Base-by-base conservation (phyloP, 1,284 basidiomycete species). In the Ganoderma lucidum region DNA sequence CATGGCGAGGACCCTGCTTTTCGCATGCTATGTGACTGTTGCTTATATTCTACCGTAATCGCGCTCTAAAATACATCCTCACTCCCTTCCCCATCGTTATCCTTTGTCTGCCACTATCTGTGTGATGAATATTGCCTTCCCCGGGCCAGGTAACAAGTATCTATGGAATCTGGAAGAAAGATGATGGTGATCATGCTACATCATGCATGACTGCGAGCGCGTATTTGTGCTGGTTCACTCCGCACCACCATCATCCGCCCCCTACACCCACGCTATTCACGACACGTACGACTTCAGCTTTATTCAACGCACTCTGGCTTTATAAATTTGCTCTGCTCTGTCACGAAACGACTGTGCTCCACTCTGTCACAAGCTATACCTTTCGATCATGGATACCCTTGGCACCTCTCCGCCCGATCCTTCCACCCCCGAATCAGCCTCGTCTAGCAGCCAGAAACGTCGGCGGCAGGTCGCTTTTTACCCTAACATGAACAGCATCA, bases 391-490 rank as follows among this genome's bases (percentile, higher is more conserved):
- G 72, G 68, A 73, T 70, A 68, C 72, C 67, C 68, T 67, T 59
- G 65, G 69, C 53, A 60, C 69, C 19, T 70, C 53, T 32, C 53
- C 59, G 15, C 41, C 59, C n/a, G 59, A 61, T 28, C 48, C 39
- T 41, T 58, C 63, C 51, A 41, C 37, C 56, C 69, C 70, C 39
- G 72, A 71, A n/a, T 53, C 67, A 19, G 62, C 67, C 30, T 61
- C 53, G 19, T 53, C 48, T 30, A 28, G 53, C 19, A 14, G 14
- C 53, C 48, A 62, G 35, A 88, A 85, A 76, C 70, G 84, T 41
- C 86, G 88, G 69, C 85, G 90, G 37, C 84, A 86, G 74, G 89
- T 91, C 4, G 90, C 93, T 6, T 90, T 92, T 77, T 94, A 94
- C 76, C 93, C 92, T 0, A 88, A 91, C 79, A 80, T 88, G 75